These are phyloP conservation scores for Arthrobotrys conoides DNA, from an alignment of 2,329 filamentous ascomycete genomes.

Conservation along the genomic window DNA sequence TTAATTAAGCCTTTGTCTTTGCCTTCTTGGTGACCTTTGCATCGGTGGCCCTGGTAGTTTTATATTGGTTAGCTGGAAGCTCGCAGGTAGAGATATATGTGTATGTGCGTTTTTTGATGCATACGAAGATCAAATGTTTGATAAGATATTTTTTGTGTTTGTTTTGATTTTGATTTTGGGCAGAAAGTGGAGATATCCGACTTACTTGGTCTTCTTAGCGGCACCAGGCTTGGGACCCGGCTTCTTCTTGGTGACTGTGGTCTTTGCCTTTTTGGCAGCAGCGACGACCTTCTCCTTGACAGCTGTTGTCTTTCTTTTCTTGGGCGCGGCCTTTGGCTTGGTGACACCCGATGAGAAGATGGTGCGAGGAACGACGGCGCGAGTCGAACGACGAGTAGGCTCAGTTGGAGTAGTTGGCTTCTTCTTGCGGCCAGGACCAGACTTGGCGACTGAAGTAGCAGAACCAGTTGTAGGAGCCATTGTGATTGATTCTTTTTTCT, in stretches of 20 bases:
- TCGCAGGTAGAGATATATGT: neutral
- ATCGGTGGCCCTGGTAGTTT: conserved; percentile 36
- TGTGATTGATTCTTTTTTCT: conserved; percentile 10
- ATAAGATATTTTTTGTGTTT: conserved; percentile 11
- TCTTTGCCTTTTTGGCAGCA: conserved; percentile 43
- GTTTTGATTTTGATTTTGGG: neutral
- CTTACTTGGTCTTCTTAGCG: conserved; percentile 56
- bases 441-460: conserved; percentile 32
- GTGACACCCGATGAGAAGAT: conserved; percentile 50
- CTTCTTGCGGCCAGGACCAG: conserved; percentile 49
- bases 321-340: conserved; percentile 47
- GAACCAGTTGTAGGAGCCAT: conserved; percentile 48
- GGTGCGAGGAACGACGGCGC: conserved; percentile 38
- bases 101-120: conserved; percentile 8
- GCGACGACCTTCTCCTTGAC: conserved; percentile 53
- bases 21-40: conserved; percentile 48
- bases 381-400: conserved; percentile 52
- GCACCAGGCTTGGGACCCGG: conserved; percentile 47
- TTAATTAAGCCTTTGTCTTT: conserved; percentile 53
- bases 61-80: conserved; percentile 17
- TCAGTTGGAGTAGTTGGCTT: conserved; percentile 44
- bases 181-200: neutral
- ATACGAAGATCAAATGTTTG: neutral
- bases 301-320: conserved; percentile 37
- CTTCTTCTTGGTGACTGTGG: conserved; percentile 37